phyloP scores from a whole-genome alignment of 2,329 filamentous ascomycete species.

The Neopestalotiopsis clavispora region DNA sequence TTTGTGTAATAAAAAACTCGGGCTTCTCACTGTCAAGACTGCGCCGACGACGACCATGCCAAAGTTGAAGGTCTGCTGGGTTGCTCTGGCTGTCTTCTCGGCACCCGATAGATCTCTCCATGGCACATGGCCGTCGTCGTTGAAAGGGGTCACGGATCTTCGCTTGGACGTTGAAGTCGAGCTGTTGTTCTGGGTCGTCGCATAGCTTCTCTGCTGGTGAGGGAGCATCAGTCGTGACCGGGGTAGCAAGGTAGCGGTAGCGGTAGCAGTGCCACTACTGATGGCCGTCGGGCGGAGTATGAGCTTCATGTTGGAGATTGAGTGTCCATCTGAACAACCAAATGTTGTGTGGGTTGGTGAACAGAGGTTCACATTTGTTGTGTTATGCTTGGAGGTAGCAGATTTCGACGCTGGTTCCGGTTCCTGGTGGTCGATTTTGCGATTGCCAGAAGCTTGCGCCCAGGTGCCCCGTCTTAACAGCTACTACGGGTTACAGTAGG shows the following conservation, averaged over 20 bases:
- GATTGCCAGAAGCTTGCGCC: not conserved
- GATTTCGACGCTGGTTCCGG: not conserved
- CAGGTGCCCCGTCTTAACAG: constrained; percentile 1
- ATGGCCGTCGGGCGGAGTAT: constrained; percentile 41
- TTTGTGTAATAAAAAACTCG: not conserved
- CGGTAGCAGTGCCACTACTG: constrained; percentile 29
- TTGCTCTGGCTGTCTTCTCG: constrained; percentile 84
- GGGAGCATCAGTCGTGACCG: constrained; percentile 42
- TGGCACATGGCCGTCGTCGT: constrained; percentile 81
- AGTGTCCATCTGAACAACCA: constrained; percentile 35
- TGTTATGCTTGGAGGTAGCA: not conserved
- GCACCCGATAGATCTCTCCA: constrained; percentile 77
- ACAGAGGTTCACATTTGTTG: not conserved
- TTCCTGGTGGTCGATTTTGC: not conserved
- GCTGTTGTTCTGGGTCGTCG: constrained; percentile 61
- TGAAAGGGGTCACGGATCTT: constrained; percentile 79
- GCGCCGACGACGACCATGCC: constrained; percentile 76
- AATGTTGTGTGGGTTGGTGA: not conserved
- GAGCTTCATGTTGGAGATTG: constrained; percentile 52
- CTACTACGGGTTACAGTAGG: not conserved
- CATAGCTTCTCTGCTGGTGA: constrained; percentile 53
- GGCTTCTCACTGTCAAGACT: constrained; percentile 61
- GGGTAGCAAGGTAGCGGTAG: constrained; percentile 24
- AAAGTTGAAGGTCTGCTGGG: constrained; percentile 91
- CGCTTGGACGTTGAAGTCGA: constrained; percentile 51